These are phyloP conservation scores for Hibiscus mutabilis DNA, from an alignment of 345 rosid genomes.

Conservation along the genomic window DNA sequence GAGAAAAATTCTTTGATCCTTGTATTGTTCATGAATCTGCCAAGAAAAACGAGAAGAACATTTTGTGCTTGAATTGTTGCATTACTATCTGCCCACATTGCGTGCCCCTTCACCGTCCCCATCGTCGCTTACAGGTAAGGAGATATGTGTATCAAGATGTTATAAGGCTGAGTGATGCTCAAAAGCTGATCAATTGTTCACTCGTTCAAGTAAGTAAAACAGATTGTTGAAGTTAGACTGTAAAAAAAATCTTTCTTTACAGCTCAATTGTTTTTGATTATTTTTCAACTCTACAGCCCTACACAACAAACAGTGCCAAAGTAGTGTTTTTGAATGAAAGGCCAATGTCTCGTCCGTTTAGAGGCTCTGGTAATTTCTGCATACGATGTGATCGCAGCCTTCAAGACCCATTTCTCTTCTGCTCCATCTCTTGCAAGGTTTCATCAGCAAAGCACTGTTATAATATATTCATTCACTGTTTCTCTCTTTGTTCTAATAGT, in stretches of 20 bases:
- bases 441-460: neutral
- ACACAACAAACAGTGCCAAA: conserved; percentile 58
- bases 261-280: neutral
- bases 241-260: neutral
- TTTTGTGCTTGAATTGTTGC: conserved; percentile 36
- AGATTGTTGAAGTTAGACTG: neutral
- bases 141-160: too few relatives aligned
- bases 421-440: conserved; percentile 33
- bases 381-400: conserved; percentile 40
- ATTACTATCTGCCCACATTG: conserved; percentile 33
- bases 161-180: too few relatives aligned
- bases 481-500: neutral
- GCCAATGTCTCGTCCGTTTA: conserved; percentile 43
- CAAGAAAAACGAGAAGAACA: conserved; percentile 32
- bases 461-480: too few relatives aligned
- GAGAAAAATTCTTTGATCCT: conserved; percentile 30
- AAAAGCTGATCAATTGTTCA: conserved; percentile 47
- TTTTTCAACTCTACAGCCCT: conserved; percentile 31
- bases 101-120: conserved; percentile 26
- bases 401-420: conserved; percentile 28
- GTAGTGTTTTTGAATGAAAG: conserved; percentile 56
- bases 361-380: conserved; percentile 45
- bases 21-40: conserved; percentile 26
- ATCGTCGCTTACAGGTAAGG: conserved; percentile 37
- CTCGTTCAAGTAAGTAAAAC: conserved; percentile 42